Conservation (phyloP, 176 grass and related monocot genomes). For the Panicum miliaceum region DNA sequence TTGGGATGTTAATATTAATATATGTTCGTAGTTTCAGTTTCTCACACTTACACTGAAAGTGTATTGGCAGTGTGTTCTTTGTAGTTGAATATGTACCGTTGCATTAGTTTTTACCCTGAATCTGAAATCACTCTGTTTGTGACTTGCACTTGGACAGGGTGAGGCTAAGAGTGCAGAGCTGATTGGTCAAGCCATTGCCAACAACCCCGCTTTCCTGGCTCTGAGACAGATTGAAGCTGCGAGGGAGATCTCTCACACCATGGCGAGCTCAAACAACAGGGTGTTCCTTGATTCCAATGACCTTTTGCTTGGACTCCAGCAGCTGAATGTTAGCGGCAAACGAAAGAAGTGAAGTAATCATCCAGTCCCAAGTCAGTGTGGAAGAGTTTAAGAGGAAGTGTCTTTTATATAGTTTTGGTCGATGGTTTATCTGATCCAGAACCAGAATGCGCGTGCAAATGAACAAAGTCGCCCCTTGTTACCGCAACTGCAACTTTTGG, state of each 20-base stretch:
- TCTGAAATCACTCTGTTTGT: neutral
- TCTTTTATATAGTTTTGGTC: neutral
- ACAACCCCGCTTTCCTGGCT: conserved; percentile 81
- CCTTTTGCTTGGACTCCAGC: conserved; percentile 80
- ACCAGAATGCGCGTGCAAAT: neutral
- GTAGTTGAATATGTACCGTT: neutral
- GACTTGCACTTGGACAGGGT: conserved; percentile 55
- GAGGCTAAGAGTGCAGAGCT: conserved; percentile 94
- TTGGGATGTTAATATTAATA: neutral
- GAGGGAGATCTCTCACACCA: conserved; percentile 82
- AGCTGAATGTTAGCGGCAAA: conserved; percentile 50
- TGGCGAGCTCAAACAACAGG: conserved; percentile 72
- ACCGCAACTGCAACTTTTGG: neutral
- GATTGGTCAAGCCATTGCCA: conserved; percentile 81
- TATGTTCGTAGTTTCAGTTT: conserved; percentile 5
- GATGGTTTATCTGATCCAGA: neutral
- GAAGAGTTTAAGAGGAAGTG: conserved; percentile 17
- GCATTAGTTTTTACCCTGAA: neutral
- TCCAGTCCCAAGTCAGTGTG: neutral
- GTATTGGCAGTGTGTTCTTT: neutral
- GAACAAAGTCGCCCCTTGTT: neutral
- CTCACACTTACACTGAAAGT: neutral
- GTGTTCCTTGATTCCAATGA: conserved; percentile 81
- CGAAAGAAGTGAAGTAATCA: conserved; percentile 45
- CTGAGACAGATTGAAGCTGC: conserved; percentile 87